phyloP scores from a whole-genome alignment of 805 yeast species.

The Lachancea nothofagi region DNA sequence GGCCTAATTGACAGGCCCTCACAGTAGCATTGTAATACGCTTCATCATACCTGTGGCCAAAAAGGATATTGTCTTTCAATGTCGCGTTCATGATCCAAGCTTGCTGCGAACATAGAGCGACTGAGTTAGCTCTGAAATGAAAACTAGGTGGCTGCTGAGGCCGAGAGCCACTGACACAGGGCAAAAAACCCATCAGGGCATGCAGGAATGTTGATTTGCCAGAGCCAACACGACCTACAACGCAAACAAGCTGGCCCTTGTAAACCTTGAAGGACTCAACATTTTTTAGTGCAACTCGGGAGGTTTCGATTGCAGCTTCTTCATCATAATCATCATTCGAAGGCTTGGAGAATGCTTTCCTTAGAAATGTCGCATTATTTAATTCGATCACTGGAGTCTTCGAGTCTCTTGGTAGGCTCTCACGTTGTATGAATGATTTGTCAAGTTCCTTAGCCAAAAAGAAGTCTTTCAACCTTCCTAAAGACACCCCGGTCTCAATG shows the following conservation, averaged over 20 bases:
- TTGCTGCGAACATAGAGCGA: constrained; percentile 59
- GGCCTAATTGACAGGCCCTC: constrained; percentile 44
- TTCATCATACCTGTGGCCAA: constrained; percentile 43
- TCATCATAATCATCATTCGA: constrained; percentile 34
- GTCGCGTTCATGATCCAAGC: constrained; percentile 51
- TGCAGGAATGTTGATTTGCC: constrained; percentile 59
- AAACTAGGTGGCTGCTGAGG: constrained; percentile 35
- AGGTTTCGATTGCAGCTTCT: constrained; percentile 41
- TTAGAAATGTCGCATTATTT: constrained; percentile 48
- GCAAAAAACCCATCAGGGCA: constrained; percentile 51
- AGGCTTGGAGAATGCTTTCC: constrained; percentile 35
- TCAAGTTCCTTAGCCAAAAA: constrained; percentile 45
- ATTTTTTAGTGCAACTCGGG: constrained; percentile 42
- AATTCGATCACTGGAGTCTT: constrained; percentile 36
- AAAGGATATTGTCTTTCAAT: constrained; percentile 46
- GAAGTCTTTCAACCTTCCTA: constrained; percentile 48
- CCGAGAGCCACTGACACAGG: constrained; percentile 30
- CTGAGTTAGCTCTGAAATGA: constrained; percentile 28
- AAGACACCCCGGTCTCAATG: constrained; percentile 55
- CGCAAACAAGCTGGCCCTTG: constrained; percentile 52
- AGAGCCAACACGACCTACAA: constrained; percentile 63
- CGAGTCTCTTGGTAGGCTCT: constrained; percentile 19
- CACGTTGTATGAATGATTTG: constrained; percentile 30
- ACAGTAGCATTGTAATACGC: constrained; percentile 39
- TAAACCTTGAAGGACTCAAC: constrained; percentile 43